phyloP scores from a whole-genome alignment of 208 protist species.

The Vickermania ingenoplastis region DNA sequence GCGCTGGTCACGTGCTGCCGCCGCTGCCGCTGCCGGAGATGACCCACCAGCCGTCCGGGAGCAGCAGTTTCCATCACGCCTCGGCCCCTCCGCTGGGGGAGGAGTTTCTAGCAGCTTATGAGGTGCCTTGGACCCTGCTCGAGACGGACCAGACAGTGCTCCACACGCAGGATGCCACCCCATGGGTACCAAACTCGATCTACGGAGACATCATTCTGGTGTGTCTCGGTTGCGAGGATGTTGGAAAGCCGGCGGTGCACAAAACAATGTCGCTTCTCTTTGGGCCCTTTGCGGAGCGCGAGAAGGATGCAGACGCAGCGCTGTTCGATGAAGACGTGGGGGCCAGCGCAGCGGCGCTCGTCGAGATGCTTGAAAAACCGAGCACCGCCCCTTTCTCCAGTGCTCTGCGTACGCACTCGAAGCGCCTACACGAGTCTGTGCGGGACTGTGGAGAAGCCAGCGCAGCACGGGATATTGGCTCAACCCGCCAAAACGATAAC shows the following conservation, averaged over 20 bases:
- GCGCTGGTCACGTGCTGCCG: too few species aligned
- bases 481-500: background rate
- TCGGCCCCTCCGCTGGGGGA: too few species aligned
- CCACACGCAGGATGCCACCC: slow-evolving; percentile 9
- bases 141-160: background rate
- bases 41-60: background rate
- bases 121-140: background rate
- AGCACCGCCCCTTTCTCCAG: background rate
- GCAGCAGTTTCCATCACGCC: background rate
- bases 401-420: background rate
- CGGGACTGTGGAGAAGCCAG: background rate
- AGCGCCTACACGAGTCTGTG: background rate
- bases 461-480: background rate
- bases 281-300: slow-evolving; percentile 9
- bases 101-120: background rate
- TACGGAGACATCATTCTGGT: slow-evolving; percentile 18
- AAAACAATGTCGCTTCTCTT: slow-evolving; percentile 16
- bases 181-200: slow-evolving; percentile 8
- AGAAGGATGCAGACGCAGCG: background rate
- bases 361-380: background rate
- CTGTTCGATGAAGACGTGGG: background rate
- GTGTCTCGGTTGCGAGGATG: slow-evolving; percentile 19
- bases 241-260: slow-evolving; percentile 18
- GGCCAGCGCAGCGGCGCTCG: background rate
- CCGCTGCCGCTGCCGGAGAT: background rate